Percentiles rank a stretch among this genome's conserved stretches.
Conservation (phyloP, 2,329 filamentous ascomycete genomes). For the Penicillium sp. region DNA sequence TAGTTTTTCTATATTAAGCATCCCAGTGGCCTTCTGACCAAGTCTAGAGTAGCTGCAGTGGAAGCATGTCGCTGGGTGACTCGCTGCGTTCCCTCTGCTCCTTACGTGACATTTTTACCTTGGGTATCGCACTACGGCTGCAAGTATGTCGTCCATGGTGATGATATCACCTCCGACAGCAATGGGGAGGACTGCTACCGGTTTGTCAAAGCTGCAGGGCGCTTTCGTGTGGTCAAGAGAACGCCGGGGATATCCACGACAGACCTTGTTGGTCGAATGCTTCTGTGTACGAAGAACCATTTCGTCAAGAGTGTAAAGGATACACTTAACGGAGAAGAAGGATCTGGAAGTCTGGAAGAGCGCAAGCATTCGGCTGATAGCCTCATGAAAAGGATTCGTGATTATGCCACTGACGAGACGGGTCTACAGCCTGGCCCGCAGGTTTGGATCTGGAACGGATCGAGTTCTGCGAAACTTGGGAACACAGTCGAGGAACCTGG, state of each 20-base stretch:
- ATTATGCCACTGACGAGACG: slow-evolving; percentile 81
- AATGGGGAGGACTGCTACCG: slow-evolving; percentile 93
- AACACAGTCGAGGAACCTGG: slow-evolving; percentile 52
- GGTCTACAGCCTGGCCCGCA: slow-evolving; percentile 69
- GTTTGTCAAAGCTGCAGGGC: slow-evolving; percentile 84
- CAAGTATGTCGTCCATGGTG: slow-evolving; percentile 88
- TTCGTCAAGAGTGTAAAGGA: slow-evolving; percentile 75
- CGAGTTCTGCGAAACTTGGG: slow-evolving; percentile 29
- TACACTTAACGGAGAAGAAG: slow-evolving; percentile 61
- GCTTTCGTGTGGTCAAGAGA: slow-evolving; percentile 93
- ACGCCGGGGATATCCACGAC: slow-evolving; percentile 96
- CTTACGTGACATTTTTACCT: slow-evolving; percentile 84
- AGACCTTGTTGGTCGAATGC: slow-evolving; percentile 94
- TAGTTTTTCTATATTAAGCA: no score
- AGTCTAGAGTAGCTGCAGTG: slow-evolving; percentile 66
- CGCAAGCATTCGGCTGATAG: slow-evolving; percentile 53
- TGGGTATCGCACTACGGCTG: slow-evolving; percentile 96
- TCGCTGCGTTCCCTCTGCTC: slow-evolving; percentile 69
- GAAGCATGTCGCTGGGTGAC: slow-evolving; percentile 95
- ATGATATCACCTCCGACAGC: slow-evolving; percentile 92
- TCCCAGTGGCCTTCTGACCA: no score
- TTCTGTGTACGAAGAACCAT: slow-evolving; percentile 87
- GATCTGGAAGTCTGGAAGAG: slow-evolving; percentile 61
- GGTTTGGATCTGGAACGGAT: slow-evolving; percentile 70
- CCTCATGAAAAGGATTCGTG: slow-evolving; percentile 67